These are phyloP conservation scores for Phytophthora fragariae DNA, from an alignment of 352 stramenopile genomes.

Conservation along the genomic window DNA sequence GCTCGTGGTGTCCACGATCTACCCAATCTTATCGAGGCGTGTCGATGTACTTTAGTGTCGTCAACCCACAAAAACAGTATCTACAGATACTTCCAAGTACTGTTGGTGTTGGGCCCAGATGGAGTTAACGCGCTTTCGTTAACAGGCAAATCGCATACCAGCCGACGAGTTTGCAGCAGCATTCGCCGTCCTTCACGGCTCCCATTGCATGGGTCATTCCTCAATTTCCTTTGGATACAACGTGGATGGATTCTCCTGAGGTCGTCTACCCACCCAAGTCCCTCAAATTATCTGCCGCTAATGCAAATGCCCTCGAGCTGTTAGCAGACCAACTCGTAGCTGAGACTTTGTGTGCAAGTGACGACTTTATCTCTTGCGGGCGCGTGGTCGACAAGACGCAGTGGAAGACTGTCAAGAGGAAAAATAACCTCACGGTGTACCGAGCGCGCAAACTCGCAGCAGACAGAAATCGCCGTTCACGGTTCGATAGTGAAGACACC, in stretches of 20 bases:
- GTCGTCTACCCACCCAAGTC: conserved; percentile 18
- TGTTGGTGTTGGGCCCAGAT: conserved; percentile 7
- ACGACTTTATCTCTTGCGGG: conserved; percentile 48
- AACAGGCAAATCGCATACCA: conserved; percentile 14
- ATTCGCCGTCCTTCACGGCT: neutral
- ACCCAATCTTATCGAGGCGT: neutral
- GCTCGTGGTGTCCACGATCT: neutral
- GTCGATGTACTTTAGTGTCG: conserved; percentile 1
- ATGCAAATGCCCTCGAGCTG: conserved; percentile 41
- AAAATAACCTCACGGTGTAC: conserved; percentile 52
- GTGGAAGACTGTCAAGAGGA: conserved; percentile 57
- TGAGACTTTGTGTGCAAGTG: conserved; percentile 56
- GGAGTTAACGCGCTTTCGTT: neutral
- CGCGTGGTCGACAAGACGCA: conserved; percentile 38
- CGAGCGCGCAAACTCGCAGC: conserved; percentile 30
- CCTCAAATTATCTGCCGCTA: conserved; percentile 40
- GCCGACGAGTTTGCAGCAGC: neutral
- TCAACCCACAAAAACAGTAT: neutral
- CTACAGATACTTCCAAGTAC: neutral
- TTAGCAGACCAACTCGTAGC: conserved; percentile 60
- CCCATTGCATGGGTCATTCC: neutral
- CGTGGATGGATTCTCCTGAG: neutral
- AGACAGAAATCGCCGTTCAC: conserved; percentile 10
- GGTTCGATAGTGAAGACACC: conserved; percentile 25
- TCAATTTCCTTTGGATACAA: conserved; percentile 1